phyloP scores from a whole-genome alignment of 2,329 filamentous ascomycete species.

The Calonectria pseudoturangicola region DNA sequence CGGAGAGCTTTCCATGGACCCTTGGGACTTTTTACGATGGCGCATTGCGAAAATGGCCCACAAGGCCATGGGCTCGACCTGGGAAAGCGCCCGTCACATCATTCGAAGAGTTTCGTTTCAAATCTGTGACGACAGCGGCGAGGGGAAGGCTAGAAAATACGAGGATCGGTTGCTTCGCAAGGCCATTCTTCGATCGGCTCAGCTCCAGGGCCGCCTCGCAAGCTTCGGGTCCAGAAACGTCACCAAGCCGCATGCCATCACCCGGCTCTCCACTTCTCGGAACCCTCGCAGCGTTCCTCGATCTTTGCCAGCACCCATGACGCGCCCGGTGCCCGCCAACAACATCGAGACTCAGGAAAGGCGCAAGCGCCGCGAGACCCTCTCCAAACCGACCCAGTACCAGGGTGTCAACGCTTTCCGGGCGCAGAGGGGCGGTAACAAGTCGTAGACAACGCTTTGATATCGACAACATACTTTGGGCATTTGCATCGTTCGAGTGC shows the following conservation, averaged over 20 bases:
- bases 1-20: slow-evolving; percentile 59
- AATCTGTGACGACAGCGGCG: slow-evolving; percentile 10
- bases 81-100: neutral
- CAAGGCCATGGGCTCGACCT: neutral
- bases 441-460: neutral
- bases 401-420: slow-evolving; percentile 7
- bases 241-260: neutral
- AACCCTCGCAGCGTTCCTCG: neutral
- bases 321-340: neutral
- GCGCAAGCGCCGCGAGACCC: neutral
- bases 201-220: neutral
- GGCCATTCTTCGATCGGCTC: slow-evolving; percentile 7
- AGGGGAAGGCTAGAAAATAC: neutral
- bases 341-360: neutral
- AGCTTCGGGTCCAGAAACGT: neutral
- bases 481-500: neutral
- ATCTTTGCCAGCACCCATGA: neutral
- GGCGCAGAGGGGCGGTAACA: neutral
- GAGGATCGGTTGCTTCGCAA: neutral
- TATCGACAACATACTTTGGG: neutral
- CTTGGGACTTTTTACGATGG: slow-evolving; percentile 63
- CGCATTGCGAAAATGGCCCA: slow-evolving; percentile 3
- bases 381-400: neutral
- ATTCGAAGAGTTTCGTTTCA: neutral
- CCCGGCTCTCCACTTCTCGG: neutral